Evolutionary conservation across 1,284 basidiomycete genomes (phyloP), one percentile per base, ranked within the genome.

Genomic region (Rhodotorula sp.): DNA sequence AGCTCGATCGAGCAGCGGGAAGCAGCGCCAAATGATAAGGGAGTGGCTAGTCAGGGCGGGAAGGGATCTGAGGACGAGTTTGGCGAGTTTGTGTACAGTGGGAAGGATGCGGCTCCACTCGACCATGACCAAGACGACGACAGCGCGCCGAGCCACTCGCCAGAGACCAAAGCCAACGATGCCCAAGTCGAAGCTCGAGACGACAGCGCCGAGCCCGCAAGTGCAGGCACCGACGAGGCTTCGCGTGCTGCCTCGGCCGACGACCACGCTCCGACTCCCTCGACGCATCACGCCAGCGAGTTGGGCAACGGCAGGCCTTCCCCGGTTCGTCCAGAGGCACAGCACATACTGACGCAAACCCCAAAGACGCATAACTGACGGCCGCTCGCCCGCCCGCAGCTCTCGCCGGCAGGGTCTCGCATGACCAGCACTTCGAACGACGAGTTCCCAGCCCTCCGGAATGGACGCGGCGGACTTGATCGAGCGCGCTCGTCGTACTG

Each of bases 11-110:
- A 14, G 23, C 49, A 34, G 16, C 43, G 31, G 10, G 23, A 23
- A 6, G 52, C n/a, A 6, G 31, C 26, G n/a, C 62, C 26, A 39
- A 39, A 21, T 20, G 62, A 46, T 14, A 18, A 46, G 29, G 54
- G 15, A 15, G 14, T 16, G 26, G 26, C 54, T 52, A 14, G 10
- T 5, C 21, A 52, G 8, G 51, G 58, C 15, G 64, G 52, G 20
- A 16, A 16, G 1, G 29, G 26, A 7, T 59, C 58, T n/a, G 49
- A 68, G 14, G 70, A 69, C 7, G 65, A 66, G 21, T 68, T 61
- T n/a, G 73, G 68, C 59, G 69, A 58, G 21, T 77, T 77, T 31
- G 65, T 74, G 14, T 77, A 76, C 63, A 48, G 68, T 21, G 75
- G 75, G n/a, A n/a, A 26, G 29, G 54, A 56, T 29, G 54, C 54